Evolutionary conservation across 192 early-diverging fungal genomes (phyloP).

Genomic region (Mortierella antarctica): DNA sequence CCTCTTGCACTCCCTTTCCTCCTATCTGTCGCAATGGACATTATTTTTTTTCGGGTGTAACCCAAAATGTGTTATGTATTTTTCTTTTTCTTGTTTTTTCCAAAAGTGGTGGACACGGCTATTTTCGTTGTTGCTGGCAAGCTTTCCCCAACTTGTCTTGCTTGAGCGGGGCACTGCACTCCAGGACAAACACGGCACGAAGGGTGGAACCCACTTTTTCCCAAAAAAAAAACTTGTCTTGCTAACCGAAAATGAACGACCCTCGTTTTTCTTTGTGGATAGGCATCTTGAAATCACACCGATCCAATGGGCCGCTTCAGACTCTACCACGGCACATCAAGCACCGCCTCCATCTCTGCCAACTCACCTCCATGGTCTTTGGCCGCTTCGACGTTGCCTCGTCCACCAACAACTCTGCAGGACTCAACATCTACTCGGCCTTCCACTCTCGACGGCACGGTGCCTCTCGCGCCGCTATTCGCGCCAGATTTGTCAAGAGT

Average conservation of each 20-base stretch:
- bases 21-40: background rate
- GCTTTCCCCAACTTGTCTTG: too few relatives aligned
- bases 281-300: constrained; percentile 53
- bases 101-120: background rate
- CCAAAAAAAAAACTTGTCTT: constrained; percentile 4
- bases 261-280: background rate
- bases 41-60: background rate
- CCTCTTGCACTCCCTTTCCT: background rate
- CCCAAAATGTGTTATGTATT: constrained; percentile 23
- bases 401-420: constrained; percentile 39
- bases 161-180: background rate
- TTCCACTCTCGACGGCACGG: constrained; percentile 53
- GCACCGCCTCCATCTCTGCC: constrained; percentile 63
- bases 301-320: constrained; percentile 46
- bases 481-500: constrained; percentile 26
- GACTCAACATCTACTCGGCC: constrained; percentile 51
- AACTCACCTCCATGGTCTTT: constrained; percentile 65
- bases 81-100: background rate
- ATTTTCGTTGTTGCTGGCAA: background rate
- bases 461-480: constrained; percentile 41
- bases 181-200: background rate
- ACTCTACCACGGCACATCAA: constrained; percentile 54
- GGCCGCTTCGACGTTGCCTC: constrained; percentile 62
- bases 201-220: background rate
- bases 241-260: background rate